A percentile compares a stretch with the other conserved stretches of the same genome.
These are phyloP conservation scores for Boletus patriciae DNA, from an alignment of 768 basidiomycete species.

Conservation along the genomic window DNA sequence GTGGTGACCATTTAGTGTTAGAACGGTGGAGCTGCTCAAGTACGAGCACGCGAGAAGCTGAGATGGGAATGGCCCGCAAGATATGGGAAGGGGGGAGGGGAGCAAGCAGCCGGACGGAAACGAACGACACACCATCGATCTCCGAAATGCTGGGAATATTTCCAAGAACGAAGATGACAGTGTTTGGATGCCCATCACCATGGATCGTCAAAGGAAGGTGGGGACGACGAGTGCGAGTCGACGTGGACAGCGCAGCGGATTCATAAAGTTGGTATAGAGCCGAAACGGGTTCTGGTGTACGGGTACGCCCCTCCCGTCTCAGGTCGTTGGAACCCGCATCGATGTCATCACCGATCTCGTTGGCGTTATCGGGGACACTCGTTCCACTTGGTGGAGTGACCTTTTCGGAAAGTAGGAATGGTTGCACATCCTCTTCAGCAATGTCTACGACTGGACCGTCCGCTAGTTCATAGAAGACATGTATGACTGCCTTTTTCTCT, in stretches of 20 bases:
- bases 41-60: slow-evolving; percentile 68
- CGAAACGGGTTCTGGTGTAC: slow-evolving; percentile 11
- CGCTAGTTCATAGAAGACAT: slow-evolving; percentile 64
- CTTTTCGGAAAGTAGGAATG: slow-evolving; percentile 57
- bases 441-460: slow-evolving; percentile 49
- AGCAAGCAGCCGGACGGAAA: slow-evolving; percentile 64
- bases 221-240: slow-evolving; percentile 60
- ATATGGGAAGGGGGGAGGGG: slow-evolving; percentile 64
- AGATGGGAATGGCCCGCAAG: slow-evolving; percentile 56
- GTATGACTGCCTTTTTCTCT: slow-evolving; percentile 77
- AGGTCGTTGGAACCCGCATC: not conserved
- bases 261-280: slow-evolving; percentile 61
- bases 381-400: slow-evolving; percentile 34
- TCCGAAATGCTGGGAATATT: slow-evolving; percentile 40
- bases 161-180: slow-evolving; percentile 73
- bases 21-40: slow-evolving; percentile 78
- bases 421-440: slow-evolving; percentile 55
- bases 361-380: slow-evolving; percentile 18
- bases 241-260: slow-evolving; percentile 62
- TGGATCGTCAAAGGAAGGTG: slow-evolving; percentile 52
- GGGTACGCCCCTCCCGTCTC: not conserved
- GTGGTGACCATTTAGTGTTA: slow-evolving; percentile 82
- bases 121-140: slow-evolving; percentile 60
- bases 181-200: slow-evolving; percentile 59
- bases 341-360: not conserved